Evolutionary conservation across 495 filamentous ascomycete genomes (phyloP).

Genomic region (Podospora conica): DNA sequence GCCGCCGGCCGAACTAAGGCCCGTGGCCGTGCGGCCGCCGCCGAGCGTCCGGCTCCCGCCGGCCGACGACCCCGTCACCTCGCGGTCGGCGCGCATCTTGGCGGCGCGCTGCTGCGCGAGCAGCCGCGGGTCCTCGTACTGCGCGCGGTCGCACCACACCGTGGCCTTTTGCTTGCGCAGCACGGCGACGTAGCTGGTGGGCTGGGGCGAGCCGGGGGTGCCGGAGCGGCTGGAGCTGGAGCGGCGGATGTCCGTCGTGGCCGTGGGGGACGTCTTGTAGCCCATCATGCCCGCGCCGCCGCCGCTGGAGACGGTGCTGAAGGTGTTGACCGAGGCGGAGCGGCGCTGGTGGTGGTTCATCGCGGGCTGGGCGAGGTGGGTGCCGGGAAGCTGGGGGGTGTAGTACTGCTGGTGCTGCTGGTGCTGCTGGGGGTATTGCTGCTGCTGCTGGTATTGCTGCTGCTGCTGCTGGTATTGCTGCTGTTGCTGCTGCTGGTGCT

Average conservation of each 20-base stretch:
- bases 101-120: slow-evolving; percentile 73
- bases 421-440: neutral
- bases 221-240: slow-evolving; percentile 66
- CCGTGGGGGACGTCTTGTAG: slow-evolving; percentile 41
- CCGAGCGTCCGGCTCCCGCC: slow-evolving; percentile 22
- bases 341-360: slow-evolving; percentile 51
- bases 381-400: slow-evolving; percentile 26
- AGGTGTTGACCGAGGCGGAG: slow-evolving; percentile 67
- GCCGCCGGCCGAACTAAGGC: slow-evolving; percentile 44
- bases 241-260: slow-evolving; percentile 59
- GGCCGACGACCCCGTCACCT: slow-evolving; percentile 52
- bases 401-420: neutral
- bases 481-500: too few relatives aligned
- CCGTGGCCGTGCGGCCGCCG: slow-evolving; percentile 53
- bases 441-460: neutral
- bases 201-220: slow-evolving; percentile 45
- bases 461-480: neutral
- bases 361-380: slow-evolving; percentile 34
- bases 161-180: slow-evolving; percentile 96
- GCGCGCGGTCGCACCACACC: slow-evolving; percentile 95
- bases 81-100: slow-evolving; percentile 74
- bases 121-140: slow-evolving; percentile 83
- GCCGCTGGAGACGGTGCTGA: slow-evolving; percentile 59
- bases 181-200: slow-evolving; percentile 82
- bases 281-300: slow-evolving; percentile 34